phyloP scores from a whole-genome alignment of 768 basidiomycete species.

The Rubroboletus pulcherrimus region DNA sequence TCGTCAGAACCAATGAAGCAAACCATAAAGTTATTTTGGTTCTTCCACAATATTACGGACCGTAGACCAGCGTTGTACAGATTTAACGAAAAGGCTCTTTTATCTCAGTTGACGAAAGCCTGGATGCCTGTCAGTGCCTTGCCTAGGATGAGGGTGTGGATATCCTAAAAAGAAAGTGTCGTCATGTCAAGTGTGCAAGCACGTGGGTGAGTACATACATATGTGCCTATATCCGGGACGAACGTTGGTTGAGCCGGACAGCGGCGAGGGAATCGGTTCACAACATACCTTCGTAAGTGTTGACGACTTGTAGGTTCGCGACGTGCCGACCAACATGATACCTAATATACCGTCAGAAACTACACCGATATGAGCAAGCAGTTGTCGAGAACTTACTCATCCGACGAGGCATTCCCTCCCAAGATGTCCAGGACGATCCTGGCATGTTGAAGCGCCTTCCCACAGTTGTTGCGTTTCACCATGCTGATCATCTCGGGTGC shows the following conservation, averaged over 20 bases:
- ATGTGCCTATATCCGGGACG: slow-evolving; percentile 43
- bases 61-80: not conserved
- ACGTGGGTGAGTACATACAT: slow-evolving; percentile 38
- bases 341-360: slow-evolving; percentile 34
- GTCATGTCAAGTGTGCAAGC: not conserved
- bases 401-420: slow-evolving; percentile 90
- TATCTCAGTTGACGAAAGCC: slow-evolving; percentile 68
- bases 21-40: not conserved
- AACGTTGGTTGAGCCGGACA: slow-evolving; percentile 3
- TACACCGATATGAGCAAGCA: not conserved
- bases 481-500: slow-evolving; percentile 94
- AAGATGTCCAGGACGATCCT: slow-evolving; percentile 83
- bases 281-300: slow-evolving; percentile 83
- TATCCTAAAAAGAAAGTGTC: slow-evolving; percentile 51
- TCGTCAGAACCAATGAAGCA: not conserved
- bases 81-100: not conserved
- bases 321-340: slow-evolving; percentile 95
- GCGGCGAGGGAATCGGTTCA: not conserved
- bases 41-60: not conserved
- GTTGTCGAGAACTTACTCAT: slow-evolving; percentile 59
- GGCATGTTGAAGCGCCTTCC: slow-evolving; percentile 83
- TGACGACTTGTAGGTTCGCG: slow-evolving; percentile 91
- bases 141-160: slow-evolving; percentile 89
- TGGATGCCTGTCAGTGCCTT: slow-evolving; percentile 88
- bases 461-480: slow-evolving; percentile 94